Conservation (phyloP, 2,329 filamentous ascomycete genomes). For the Fusarium siculi region DNA sequence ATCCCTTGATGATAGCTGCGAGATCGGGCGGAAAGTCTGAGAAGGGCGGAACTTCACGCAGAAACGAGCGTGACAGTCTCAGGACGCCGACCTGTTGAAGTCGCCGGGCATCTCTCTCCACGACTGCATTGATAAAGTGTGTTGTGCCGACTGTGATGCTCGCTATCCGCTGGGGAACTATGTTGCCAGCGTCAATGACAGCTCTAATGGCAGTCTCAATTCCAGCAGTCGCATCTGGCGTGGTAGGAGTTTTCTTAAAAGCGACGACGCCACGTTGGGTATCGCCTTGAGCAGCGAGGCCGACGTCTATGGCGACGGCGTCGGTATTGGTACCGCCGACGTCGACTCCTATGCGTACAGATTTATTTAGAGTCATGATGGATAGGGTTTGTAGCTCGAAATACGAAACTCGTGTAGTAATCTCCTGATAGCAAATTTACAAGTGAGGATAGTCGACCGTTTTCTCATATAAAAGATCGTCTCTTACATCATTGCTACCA, state of each 20-base stretch:
- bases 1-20: not conserved
- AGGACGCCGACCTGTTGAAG: slow-evolving; percentile 49
- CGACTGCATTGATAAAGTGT: slow-evolving; percentile 65
- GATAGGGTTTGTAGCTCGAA: rapidly evolving
- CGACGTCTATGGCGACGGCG: slow-evolving; percentile 13
- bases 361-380: not conserved
- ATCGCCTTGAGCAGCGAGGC: not conserved
- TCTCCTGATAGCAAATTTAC: rapidly evolving
- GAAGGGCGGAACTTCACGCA: slow-evolving; percentile 53
- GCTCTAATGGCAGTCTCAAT: slow-evolving; percentile 49
- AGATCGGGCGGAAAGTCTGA: slow-evolving; percentile 52
- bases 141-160: slow-evolving; percentile 59
- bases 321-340: slow-evolving; percentile 26
- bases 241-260: slow-evolving; percentile 49
- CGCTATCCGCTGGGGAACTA: slow-evolving; percentile 34
- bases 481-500: not conserved
- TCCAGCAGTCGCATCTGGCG: slow-evolving; percentile 46
- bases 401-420: rapidly evolving
- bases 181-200: slow-evolving; percentile 46
- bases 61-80: not conserved
- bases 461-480: not conserved
- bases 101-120: slow-evolving; percentile 56
- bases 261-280: slow-evolving; percentile 2
- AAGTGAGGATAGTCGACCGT: rapidly evolving
- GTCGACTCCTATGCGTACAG: not conserved